Evolutionary conservation across 31 red algal species (phyloP), one percentile per base, ranked within the genome.

Genomic region (Bonnemaisonia californica): DNA sequence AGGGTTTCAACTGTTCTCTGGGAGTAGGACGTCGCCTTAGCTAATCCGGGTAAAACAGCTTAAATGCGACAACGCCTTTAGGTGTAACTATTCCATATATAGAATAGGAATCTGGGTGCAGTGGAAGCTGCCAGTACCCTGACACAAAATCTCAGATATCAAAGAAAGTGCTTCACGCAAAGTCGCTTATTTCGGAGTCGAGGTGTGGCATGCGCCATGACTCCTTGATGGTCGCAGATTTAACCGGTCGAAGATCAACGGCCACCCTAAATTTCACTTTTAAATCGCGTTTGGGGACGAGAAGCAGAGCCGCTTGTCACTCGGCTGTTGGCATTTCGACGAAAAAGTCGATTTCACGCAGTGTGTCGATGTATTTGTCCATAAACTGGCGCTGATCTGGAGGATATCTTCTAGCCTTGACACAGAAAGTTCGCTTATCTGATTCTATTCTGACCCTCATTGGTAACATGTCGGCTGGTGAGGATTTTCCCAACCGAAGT

Each of bases 141-240:
- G 9, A 30, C 30, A 28, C 27, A 42, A 81, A 81, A 38, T 67
- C 77, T 3, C 65, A 1, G 16, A 3, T 45, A 26, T 24, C 77
- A 42, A 56, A 81, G 21, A 4, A 42, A 5, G 3, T 36, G 36
- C 57, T 81, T 16, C 40, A 57, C 8, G 40, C 12, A 16, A 67
- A 27, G 0, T 81, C 77, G 7, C 29, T 33, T 7, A 30, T 12
- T 9, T 76, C 71, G 16, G 71, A 28, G 11, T 76, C 71, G 4
- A 76, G 4, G 36, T 76, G 41, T 18, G 45, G 71, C 71, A 76
- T 76, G 26, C 41, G 42, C 51, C 71, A 76, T 33, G 21, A 12
- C 4, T 56, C 31, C 33, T 16, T 38, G 22, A 5, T 63, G 11
- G 29, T 63, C n/a, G 59, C 29, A 63, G 59, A 24, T 18, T 63